A percentile compares a stretch with the other conserved stretches of the same genome.
Conservation (phyloP, 139 green algal species). For the Picocystis salinarum region DNA sequence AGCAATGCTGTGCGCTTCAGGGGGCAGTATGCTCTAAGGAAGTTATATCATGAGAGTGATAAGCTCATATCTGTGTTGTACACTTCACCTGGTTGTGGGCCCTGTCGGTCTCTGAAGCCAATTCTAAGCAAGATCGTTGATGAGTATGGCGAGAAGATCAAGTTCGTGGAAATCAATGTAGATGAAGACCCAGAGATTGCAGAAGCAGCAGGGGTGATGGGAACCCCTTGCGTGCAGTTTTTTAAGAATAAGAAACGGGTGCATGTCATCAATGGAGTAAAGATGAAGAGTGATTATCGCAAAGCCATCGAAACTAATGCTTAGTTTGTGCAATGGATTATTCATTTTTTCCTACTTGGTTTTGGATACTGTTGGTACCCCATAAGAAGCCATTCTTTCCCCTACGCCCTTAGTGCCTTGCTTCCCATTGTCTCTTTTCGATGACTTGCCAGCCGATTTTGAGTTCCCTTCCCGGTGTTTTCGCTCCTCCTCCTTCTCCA, state of each 20-base stretch:
- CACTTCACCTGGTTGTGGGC: constrained; percentile 54
- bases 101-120: constrained; percentile 79
- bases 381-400: no score
- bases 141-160: constrained; percentile 45
- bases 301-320: no score
- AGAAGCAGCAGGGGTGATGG: constrained; percentile 43
- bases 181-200: constrained; percentile 47
- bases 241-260: constrained; percentile 84
- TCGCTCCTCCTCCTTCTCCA: no score
- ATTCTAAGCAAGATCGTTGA: constrained; percentile 75
- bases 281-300: constrained; percentile 78
- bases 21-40: constrained; percentile 81
- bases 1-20: constrained; percentile 38
- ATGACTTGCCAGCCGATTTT: no score
- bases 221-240: constrained; percentile 81
- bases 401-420: no score
- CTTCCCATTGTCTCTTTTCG: no score
- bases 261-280: constrained; percentile 42
- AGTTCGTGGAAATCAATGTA: constrained; percentile 89
- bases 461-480: no score
- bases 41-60: constrained; percentile 89
- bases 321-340: no score
- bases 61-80: constrained; percentile 77
- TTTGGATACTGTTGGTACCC: no score
- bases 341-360: no score